phyloP scores from a whole-genome alignment of 2,329 filamentous ascomycete genomes.

The Exophiala sp. region DNA sequence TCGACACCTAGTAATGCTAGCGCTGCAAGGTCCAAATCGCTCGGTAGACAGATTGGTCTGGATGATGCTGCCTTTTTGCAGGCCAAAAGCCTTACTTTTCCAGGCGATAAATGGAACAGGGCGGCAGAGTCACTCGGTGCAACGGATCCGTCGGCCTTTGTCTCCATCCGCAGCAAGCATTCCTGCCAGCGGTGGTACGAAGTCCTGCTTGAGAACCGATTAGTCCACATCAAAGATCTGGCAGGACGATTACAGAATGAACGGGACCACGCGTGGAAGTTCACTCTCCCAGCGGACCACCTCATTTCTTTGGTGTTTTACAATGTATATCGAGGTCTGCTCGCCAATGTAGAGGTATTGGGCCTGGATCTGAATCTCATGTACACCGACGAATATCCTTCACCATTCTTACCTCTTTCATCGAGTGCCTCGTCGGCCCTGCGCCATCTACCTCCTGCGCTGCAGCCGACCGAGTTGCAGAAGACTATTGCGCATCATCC shows the following conservation, averaged over 20 bases:
- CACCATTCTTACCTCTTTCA: conserved; percentile 22
- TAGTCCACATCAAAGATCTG: conserved; percentile 9
- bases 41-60: conserved; percentile 6
- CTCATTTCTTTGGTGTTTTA: conserved; percentile 35
- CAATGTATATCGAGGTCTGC: conserved; percentile 37
- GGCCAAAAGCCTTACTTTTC: background rate
- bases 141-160: conserved; percentile 5
- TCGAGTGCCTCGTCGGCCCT: conserved; percentile 18
- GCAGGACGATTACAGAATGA: conserved; percentile 2
- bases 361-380: conserved; percentile 28
- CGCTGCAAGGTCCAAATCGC: background rate
- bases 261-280: conserved; percentile 10
- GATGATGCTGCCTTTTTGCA: conserved; percentile 5
- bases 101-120: conserved; percentile 5
- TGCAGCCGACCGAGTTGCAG: conserved; percentile 41
- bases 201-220: conserved; percentile 9
- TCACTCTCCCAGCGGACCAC: conserved; percentile 31
- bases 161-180: conserved; percentile 15
- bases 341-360: conserved; percentile 31
- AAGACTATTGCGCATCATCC: conserved; percentile 40
- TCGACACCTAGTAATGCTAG: background rate
- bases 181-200: conserved; percentile 16
- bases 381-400: conserved; percentile 25
- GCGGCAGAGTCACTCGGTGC: background rate
- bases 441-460: conserved; percentile 28